Conservation (phyloP, 257 asterid genomes). For the Eustoma russellianum region DNA sequence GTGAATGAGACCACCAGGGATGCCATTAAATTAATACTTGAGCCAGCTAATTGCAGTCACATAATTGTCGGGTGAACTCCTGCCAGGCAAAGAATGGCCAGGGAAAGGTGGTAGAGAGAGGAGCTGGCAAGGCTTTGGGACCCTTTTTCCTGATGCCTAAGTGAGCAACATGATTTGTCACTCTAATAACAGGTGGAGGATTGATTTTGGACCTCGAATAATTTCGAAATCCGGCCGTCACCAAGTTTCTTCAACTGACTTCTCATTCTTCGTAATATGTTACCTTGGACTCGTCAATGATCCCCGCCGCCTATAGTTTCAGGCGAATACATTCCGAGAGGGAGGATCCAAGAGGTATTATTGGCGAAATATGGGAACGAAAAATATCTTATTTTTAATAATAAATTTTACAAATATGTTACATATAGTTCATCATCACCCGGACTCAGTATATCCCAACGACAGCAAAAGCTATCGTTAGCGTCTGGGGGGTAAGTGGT, state of each 20-base stretch:
- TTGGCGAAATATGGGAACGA: no score
- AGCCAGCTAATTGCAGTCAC: slow-evolving; percentile 95
- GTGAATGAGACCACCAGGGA: slow-evolving; percentile 51
- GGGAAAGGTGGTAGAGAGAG: slow-evolving; percentile 85
- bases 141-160: slow-evolving; percentile 59
- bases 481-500: no score
- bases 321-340: no score
- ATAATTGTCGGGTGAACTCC: slow-evolving; percentile 30
- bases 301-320: no score
- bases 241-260: slow-evolving; percentile 31
- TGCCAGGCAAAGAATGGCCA: slow-evolving; percentile 69
- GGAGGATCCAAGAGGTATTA: no score
- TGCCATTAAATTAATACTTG: slow-evolving; percentile 74
- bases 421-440: no score
- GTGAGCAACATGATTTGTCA: slow-evolving; percentile 57
- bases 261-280: slow-evolving; percentile 49
- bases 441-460: no score
- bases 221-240: slow-evolving; percentile 24
- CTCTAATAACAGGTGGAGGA: slow-evolving; percentile 54
- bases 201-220: slow-evolving; percentile 31
- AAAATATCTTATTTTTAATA: no score
- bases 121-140: slow-evolving; percentile 70
- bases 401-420: no score
- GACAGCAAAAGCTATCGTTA: no score
- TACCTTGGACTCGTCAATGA: no score